Evolutionary conservation across 2,329 filamentous ascomycete genomes (phyloP).

Genomic region (Sporothrix pseudoabietina): DNA sequence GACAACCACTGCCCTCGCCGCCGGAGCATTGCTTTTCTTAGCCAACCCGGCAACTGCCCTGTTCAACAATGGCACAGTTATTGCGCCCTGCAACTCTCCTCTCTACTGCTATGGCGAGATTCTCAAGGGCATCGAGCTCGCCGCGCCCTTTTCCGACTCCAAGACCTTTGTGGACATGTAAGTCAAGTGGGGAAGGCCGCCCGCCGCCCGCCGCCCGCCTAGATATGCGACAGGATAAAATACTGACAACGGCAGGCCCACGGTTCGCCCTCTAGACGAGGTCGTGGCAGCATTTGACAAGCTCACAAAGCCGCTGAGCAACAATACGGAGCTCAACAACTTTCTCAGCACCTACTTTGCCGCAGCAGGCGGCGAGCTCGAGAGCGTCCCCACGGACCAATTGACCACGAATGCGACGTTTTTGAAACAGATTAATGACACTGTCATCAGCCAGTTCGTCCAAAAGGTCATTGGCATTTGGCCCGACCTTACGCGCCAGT

Average conservation of each 20-base stretch:
- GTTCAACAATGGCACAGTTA: constrained; percentile 61
- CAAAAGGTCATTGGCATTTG: constrained; percentile 68
- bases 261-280: constrained; percentile 59
- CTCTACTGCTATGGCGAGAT: constrained; percentile 69
- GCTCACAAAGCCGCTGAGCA: constrained; percentile 61
- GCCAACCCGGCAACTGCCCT: constrained; percentile 47
- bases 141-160: constrained; percentile 65
- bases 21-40: constrained; percentile 24
- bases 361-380: constrained; percentile 64
- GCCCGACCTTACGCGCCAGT: constrained; percentile 66
- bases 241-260: constrained; percentile 51
- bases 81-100: constrained; percentile 67
- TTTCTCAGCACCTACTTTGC: constrained; percentile 67
- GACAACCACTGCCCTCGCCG: constrained; percentile 37
- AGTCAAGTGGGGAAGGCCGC: constrained; percentile 36
- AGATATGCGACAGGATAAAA: neutral
- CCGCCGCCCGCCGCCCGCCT: too few relatives aligned
- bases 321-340: constrained; percentile 62
- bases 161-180: constrained; percentile 73
- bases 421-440: constrained; percentile 58
- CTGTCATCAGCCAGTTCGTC: constrained; percentile 62
- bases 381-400: constrained; percentile 53
- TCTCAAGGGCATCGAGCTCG: constrained; percentile 63
- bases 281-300: constrained; percentile 63
- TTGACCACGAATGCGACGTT: constrained; percentile 61